Evolutionary conservation across 495 filamentous ascomycete genomes (phyloP), one percentile per base, ranked within the genome.

Genomic region (Pseudotulostoma volvatum): DNA sequence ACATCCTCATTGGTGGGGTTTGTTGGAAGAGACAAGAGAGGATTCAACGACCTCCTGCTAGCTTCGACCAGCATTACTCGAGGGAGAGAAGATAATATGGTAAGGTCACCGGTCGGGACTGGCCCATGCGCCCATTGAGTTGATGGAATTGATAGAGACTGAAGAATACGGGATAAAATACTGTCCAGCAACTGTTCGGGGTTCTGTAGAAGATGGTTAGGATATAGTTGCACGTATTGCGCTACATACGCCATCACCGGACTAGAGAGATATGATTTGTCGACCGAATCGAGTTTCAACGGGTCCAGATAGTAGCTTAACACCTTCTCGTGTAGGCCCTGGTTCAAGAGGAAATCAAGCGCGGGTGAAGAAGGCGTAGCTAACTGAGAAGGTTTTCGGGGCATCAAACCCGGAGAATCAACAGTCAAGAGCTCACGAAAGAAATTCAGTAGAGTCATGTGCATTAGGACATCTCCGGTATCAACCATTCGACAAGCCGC

Each of bases 361-460:
- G 71, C 61, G n/a, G 55, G 57, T 0, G 70, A 74, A 1, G 67
- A 68, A 1, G 60, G 62, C 2, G 60, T 62, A 9, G 45, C 40
- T 8, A 57, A 60, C 14, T 60, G 53, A 20, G 58, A 52, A 44
- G 44, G 47, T 17, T 42, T 50, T 7, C 51, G 49, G 31, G 56
- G 52, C 16, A 44, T 43, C 7, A 64, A 52, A 42, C 60, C 56
- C 7, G 59, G 57, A 7, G 55, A 47, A 38, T 63, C 56, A 23
- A 59, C 55, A 34, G 70, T 66, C 9, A 86, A 48, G 31, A 82
- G 59, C n/a, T 71, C 64, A 34, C 72, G 67, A 44, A 76, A 84
- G 50, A 90, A 90, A 45, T 83, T 74, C 35, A 92, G 63, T 35
- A 90, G 57, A 14, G 66, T 82, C 47, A 82, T 67, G 44, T 88